phyloP scores from a whole-genome alignment of 1,284 basidiomycete species.

The Omphalotus olearius region DNA sequence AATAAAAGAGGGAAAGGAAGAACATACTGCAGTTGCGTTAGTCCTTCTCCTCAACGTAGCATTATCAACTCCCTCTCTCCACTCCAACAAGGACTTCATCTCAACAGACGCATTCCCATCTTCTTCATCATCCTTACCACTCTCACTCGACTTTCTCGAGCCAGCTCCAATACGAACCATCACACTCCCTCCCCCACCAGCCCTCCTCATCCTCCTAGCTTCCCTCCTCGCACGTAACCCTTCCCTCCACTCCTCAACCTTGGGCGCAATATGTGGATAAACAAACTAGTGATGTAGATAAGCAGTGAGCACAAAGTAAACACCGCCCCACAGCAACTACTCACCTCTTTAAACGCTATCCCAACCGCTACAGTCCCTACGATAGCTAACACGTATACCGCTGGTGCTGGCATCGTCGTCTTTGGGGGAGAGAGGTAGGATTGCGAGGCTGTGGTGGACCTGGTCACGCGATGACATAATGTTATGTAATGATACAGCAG shows the following conservation, averaged over 20 bases:
- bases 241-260: conserved; percentile 47
- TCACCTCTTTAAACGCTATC: conserved; percentile 42
- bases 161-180: conserved; percentile 10
- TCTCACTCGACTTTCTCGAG: background rate
- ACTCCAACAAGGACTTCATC: conserved; percentile 47
- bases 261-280: conserved; percentile 60
- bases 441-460: too few species aligned
- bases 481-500: too few species aligned
- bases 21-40: background rate
- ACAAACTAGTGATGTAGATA: conserved; percentile 46
- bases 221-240: conserved; percentile 37
- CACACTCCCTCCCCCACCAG: conserved; percentile 18
- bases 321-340: too few species aligned
- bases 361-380: conserved; percentile 35
- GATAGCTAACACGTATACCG: conserved; percentile 36
- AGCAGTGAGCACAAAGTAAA: too few species aligned
- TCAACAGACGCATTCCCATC: conserved; percentile 35
- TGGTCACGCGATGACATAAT: too few species aligned
- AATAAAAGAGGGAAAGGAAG: conserved; percentile 13
- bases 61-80: conserved; percentile 40
- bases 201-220: conserved; percentile 25
- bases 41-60: conserved; percentile 28
- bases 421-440: too few species aligned
- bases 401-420: conserved; percentile 28
- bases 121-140: conserved; percentile 18